Conservation (phyloP, 306 rosid genomes). For the Begonia masoniana region DNA sequence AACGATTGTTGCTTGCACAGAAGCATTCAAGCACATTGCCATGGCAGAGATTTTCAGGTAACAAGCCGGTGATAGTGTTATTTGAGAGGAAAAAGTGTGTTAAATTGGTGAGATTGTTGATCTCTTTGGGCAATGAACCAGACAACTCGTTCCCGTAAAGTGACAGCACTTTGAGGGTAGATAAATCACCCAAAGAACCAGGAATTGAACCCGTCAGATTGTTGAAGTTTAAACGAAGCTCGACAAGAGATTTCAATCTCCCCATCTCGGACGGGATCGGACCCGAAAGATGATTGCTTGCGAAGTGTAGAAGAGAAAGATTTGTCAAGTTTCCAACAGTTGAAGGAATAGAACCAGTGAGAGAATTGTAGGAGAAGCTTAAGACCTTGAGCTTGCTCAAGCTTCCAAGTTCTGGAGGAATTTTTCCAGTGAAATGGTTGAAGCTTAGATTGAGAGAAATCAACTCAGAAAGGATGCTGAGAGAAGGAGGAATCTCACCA, state of each 20-base stretch:
- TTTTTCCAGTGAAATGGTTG: conserved; percentile 2
- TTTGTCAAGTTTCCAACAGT: conserved; percentile 10
- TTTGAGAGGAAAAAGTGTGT: conserved; percentile 17
- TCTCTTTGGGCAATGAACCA: conserved; percentile 17
- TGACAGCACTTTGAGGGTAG: conserved; percentile 1
- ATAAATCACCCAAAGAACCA: conserved; percentile 8
- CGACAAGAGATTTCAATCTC: conserved; percentile 8
- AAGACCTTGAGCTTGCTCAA: conserved; percentile 15
- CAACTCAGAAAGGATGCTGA: conserved; percentile 2
- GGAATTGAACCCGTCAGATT: conserved; percentile 21
- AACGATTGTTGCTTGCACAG: conserved; percentile 26
- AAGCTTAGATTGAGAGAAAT: conserved; percentile 7
- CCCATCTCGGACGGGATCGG: conserved; percentile 19
- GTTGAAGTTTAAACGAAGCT: conserved; percentile 10
- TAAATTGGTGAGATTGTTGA: conserved; percentile 18
- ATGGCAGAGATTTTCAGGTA: conserved; percentile 20
- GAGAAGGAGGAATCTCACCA: conserved; percentile 3
- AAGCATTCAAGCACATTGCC: conserved; percentile 14
- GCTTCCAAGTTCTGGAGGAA: conserved; percentile 17
- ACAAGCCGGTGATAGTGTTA: conserved; percentile 17
- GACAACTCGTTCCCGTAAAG: conserved; percentile 26
- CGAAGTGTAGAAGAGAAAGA: conserved; percentile 3
- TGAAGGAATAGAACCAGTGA: conserved; percentile 24
- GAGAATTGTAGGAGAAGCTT: conserved; percentile 18
- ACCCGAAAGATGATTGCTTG: conserved; percentile 24